These are phyloP conservation scores for Gracilariopsis chorda DNA, from an alignment of 23 red algal genomes.

Conservation along the genomic window DNA sequence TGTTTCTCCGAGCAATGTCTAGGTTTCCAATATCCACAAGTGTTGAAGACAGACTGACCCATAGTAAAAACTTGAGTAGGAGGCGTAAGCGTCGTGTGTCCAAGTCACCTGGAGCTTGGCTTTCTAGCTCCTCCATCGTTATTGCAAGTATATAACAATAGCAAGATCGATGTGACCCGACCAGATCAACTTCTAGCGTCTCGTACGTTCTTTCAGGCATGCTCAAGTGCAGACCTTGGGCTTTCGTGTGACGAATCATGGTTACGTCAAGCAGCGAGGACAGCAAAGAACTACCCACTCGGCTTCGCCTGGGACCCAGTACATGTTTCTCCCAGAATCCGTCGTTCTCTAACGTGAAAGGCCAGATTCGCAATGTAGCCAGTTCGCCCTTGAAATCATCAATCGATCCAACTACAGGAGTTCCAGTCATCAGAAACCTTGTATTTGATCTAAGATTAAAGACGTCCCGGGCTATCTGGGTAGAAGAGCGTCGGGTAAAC, in stretches of 20 bases:
- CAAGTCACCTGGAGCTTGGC: conserved; percentile 4
- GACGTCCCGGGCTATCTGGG: conserved; percentile 38
- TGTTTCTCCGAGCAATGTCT: conserved; percentile 37
- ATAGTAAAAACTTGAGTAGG: conserved; percentile 36
- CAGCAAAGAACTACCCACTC: background rate
- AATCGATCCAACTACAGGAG: conserved; percentile 28
- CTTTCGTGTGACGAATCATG: conserved; percentile 69
- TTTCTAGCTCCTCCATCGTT: conserved; percentile 37
- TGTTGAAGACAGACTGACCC: conserved; percentile 29
- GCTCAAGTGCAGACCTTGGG: conserved; percentile 13
- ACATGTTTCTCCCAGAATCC: conserved; percentile 51
- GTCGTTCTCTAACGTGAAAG: conserved; percentile 49
- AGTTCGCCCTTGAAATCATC: conserved; percentile 58
- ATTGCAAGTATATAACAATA: conserved; percentile 41
- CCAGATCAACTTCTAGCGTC: conserved; percentile 39
- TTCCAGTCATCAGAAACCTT: conserved; percentile 58
- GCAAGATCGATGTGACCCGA: conserved; percentile 42
- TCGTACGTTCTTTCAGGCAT: conserved; percentile 32
- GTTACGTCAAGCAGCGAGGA: conserved; percentile 36
- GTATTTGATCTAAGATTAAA: conserved; percentile 58
- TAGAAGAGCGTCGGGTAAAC: conserved; percentile 52
- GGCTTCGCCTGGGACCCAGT: background rate
- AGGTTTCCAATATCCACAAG: conserved; percentile 7
- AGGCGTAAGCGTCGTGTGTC: conserved; percentile 1
- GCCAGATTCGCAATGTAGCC: conserved; percentile 44